Conservation (phyloP, 805 yeast species). For the Candida argentea region DNA sequence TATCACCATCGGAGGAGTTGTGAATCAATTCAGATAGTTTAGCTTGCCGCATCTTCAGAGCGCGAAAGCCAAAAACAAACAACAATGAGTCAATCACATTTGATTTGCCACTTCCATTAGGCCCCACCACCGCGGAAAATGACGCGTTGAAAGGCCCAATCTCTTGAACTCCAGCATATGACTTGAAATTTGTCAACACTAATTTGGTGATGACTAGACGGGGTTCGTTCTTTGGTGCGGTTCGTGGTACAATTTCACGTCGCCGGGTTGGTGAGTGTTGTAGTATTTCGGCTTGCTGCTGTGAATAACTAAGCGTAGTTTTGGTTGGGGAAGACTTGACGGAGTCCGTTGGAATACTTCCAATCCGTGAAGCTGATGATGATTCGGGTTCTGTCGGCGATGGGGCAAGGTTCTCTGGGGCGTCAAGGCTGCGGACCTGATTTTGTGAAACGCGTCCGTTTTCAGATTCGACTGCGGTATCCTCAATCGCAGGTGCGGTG, state of each 20-base stretch:
- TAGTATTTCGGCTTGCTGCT: constrained; percentile 16
- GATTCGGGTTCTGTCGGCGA: too few species aligned
- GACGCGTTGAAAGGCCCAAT: constrained; percentile 93
- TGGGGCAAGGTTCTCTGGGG: too few species aligned
- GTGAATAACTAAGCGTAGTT: constrained; percentile 16
- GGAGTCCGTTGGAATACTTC: too few species aligned
- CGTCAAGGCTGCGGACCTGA: too few species aligned
- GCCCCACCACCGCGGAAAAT: constrained; percentile 96
- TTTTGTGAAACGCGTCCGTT: too few species aligned
- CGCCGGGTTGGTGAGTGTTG: constrained; percentile 21
- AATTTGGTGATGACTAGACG: constrained; percentile 70
- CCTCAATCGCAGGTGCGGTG: too few species aligned
- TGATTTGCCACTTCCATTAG: constrained; percentile 97
- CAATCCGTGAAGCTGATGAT: too few species aligned
- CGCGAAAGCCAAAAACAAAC: constrained; percentile 95
- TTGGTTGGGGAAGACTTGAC: constrained; percentile 1
- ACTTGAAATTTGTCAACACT: constrained; percentile 78
- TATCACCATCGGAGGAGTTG: constrained; percentile 58
- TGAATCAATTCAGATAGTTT: constrained; percentile 90
- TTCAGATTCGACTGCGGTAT: too few species aligned
- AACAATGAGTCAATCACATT: constrained; percentile 94
- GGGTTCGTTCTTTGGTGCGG: constrained; percentile 21
- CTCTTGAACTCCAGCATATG: constrained; percentile 87
- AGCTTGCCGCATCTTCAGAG: constrained; percentile 93
- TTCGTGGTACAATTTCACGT: constrained; percentile 9